Percentiles rank a stretch among this genome's conserved stretches.
phyloP scores from a whole-genome alignment of 2,329 filamentous ascomycete species.

The Alternaria viburni region DNA sequence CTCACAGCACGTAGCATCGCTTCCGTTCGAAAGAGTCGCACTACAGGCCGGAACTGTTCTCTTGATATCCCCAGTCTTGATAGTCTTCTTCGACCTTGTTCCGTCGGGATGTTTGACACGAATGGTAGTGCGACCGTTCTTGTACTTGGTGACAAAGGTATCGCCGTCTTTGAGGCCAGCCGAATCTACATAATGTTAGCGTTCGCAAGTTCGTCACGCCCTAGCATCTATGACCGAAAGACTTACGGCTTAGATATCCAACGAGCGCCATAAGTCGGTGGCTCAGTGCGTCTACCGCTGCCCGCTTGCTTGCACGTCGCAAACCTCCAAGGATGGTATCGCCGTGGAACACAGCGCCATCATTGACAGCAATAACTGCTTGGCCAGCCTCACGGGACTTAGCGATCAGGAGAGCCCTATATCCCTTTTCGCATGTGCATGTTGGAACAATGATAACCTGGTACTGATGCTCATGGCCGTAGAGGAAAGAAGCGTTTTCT shows the following conservation, averaged over 20 bases:
- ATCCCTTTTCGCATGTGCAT: not conserved
- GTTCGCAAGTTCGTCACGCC: not conserved
- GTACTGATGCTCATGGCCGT: not conserved
- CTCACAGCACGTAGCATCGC: not conserved
- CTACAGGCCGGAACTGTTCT: not conserved
- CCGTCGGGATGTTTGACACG: not conserved
- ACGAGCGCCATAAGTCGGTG: not conserved
- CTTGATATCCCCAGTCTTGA: not conserved
- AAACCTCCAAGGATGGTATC: not conserved
- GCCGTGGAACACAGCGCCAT: not conserved
- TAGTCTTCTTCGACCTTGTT: not conserved
- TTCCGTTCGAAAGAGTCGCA: not conserved
- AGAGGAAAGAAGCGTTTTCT: not conserved
- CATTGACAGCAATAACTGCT: not conserved
- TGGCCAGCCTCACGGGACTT: not conserved
- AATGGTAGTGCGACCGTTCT: not conserved
- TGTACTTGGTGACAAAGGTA: not conserved
- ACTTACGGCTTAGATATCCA: not conserved
- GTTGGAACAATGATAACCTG: not conserved
- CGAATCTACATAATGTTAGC: not conserved
- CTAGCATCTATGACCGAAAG: accelerated
- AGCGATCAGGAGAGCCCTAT: not conserved
- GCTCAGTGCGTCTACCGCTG: not conserved
- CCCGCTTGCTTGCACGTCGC: not conserved
- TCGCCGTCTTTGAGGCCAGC: not conserved